phyloP scores from a whole-genome alignment of 2,329 filamentous ascomycete genomes.

The Arachnomyces sp. region DNA sequence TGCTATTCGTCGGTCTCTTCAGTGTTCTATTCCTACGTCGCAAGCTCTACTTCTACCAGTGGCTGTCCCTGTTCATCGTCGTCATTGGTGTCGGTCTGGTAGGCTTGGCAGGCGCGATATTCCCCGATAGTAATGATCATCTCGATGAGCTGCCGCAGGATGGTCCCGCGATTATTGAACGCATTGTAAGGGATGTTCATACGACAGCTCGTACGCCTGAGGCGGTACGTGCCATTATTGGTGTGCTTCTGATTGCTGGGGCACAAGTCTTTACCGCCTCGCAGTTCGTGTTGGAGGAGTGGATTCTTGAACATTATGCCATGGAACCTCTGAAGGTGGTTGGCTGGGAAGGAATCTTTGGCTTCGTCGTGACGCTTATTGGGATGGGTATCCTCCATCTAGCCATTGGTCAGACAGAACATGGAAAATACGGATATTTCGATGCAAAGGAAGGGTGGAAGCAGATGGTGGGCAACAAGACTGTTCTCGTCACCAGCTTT shows the following conservation, averaged over 20 bases:
- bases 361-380: conserved; percentile 68
- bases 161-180: conserved; percentile 23
- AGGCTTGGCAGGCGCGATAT: conserved; percentile 78
- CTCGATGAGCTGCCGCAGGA: conserved; percentile 20
- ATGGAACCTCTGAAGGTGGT: conserved; percentile 84
- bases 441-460: conserved; percentile 79
- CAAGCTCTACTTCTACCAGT: conserved; percentile 78
- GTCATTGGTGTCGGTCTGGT: conserved; percentile 83
- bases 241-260: conserved; percentile 81
- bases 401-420: conserved; percentile 63
- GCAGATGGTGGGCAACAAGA: conserved; percentile 64
- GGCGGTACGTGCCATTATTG: conserved; percentile 64
- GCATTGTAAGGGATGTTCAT: conserved; percentile 35
- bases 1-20: conserved; percentile 92
- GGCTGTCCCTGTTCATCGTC: conserved; percentile 78
- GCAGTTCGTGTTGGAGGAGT: conserved; percentile 94
- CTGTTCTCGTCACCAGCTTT: conserved; percentile 67
- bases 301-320: conserved; percentile 71
- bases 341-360: conserved; percentile 93
- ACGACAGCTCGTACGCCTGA: conserved; percentile 41
- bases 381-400: conserved; percentile 76
- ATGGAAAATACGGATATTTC: conserved; percentile 74
- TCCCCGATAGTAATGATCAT: conserved; percentile 49
- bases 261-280: conserved; percentile 95
- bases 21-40: conserved; percentile 83